Conservation (phyloP, 148 eudicot species). For the Rhododendron ferrugineum region DNA sequence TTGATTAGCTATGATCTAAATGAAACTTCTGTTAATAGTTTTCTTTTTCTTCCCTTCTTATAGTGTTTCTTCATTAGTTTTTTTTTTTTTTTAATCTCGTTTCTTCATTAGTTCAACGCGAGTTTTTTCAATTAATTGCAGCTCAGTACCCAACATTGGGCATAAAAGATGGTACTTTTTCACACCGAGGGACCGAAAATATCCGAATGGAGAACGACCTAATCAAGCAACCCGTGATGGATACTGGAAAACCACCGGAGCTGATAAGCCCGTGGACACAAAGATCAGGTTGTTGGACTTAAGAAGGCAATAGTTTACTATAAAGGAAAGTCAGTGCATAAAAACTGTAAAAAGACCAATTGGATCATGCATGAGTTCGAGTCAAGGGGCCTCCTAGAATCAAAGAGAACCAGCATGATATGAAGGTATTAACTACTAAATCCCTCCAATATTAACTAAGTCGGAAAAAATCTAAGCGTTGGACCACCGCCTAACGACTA, state of each 20-base stretch:
- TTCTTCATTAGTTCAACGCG: not conserved
- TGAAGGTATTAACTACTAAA: constrained; percentile 13
- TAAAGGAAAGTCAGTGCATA: constrained; percentile 6
- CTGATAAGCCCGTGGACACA: constrained; percentile 10
- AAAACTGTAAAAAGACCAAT: constrained; percentile 6
- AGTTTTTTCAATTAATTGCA: not conserved
- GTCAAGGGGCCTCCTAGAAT: not conserved
- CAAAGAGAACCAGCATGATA: not conserved
- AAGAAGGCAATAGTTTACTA: constrained; percentile 28
- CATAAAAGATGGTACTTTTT: constrained; percentile 16
- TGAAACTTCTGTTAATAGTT: too few species aligned
- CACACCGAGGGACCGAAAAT: constrained; percentile 7
- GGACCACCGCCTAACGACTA: too few species aligned
- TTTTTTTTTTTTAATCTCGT: too few species aligned
- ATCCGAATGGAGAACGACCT: constrained; percentile 27
- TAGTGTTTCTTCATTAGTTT: too few species aligned
- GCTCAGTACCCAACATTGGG: not conserved
- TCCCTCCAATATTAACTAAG: too few species aligned
- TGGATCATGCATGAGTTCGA: constrained; percentile 31
- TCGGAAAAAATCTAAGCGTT: too few species aligned
- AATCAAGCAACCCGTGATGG: constrained; percentile 26
- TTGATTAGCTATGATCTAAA: too few species aligned
- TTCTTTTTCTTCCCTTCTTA: too few species aligned
- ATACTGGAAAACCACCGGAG: constrained; percentile 40
- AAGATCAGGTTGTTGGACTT: not conserved